Percentiles rank a stretch among this genome's conserved stretches.
Evolutionary conservation across 1,284 basidiomycete species (phyloP).

Genomic region (Trichosporon sp.): DNA sequence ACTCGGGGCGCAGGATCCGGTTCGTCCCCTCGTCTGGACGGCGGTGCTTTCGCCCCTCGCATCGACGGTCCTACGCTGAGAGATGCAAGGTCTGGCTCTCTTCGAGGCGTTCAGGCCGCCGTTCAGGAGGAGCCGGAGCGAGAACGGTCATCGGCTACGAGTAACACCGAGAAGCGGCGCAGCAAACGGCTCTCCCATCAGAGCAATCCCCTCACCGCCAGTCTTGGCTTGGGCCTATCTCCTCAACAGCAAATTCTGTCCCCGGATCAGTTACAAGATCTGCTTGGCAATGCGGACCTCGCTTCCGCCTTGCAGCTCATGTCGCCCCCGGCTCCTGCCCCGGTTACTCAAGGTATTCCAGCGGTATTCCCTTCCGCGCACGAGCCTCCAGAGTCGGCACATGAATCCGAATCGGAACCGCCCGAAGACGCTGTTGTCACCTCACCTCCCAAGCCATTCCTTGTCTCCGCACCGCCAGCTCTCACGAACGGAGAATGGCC

Average conservation of each 20-base stretch:
- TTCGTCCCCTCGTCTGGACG: conserved; percentile 20
- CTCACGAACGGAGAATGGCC: conserved; percentile 35
- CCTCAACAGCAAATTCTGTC: conserved; percentile 36
- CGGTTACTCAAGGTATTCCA: neutral
- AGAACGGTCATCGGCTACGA: conserved; percentile 2
- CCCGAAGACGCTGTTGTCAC: conserved; percentile 1
- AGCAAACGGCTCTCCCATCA: neutral
- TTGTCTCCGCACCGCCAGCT: conserved; percentile 48
- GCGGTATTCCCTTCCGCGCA: neutral
- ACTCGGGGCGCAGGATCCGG: conserved; percentile 5
- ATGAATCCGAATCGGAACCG: neutral
- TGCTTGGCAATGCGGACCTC: conserved; percentile 47
- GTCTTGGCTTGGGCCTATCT: conserved; percentile 39
- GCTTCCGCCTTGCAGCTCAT: conserved; percentile 46
- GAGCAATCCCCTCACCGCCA: conserved; percentile 37
- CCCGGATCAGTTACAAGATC: conserved; percentile 48
- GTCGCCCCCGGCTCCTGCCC: neutral
- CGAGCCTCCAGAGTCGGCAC: neutral
- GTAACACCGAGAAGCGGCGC: conserved; percentile 16
- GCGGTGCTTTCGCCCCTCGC: conserved; percentile 17
- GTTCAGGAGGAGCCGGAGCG: conserved; percentile 13
- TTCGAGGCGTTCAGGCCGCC: neutral
- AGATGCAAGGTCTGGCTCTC: conserved; percentile 1
- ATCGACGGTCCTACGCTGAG: neutral
- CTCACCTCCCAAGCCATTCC: conserved; percentile 37